phyloP scores from a whole-genome alignment of 129 eudicot species.

The Scalesia atractyloides region DNA sequence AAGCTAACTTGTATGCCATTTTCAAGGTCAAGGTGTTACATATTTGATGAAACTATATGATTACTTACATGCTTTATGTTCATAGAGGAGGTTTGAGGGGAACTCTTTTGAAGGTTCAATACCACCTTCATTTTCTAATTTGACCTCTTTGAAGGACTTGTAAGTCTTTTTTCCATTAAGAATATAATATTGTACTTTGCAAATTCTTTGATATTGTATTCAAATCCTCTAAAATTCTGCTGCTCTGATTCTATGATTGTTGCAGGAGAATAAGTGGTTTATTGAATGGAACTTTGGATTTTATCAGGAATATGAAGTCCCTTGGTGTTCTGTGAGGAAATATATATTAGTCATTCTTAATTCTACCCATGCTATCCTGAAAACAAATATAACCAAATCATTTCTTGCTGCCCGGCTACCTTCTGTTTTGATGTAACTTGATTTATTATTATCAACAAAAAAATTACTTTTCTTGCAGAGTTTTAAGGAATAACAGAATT shows the following conservation, averaged over 20 bases:
- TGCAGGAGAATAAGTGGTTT: slow-evolving; percentile 76
- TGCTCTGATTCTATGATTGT: slow-evolving; percentile 2
- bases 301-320: slow-evolving; percentile 51
- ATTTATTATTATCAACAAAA: too few relatives aligned
- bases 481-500: slow-evolving; percentile 61
- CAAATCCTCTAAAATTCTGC: not conserved
- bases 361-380: not conserved
- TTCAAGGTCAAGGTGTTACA: not conserved
- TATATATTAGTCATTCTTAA: not conserved
- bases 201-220: not conserved
- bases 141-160: slow-evolving; percentile 56
- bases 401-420: too few relatives aligned
- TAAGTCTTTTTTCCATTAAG: slow-evolving; percentile 32
- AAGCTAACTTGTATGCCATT: slow-evolving; percentile 2
- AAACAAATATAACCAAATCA: not conserved
- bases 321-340: slow-evolving; percentile 52
- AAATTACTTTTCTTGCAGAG: slow-evolving; percentile 46
- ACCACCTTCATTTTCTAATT: slow-evolving; percentile 57
- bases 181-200: not conserved
- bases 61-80: not conserved
- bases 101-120: slow-evolving; percentile 77
- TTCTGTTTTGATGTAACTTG: too few relatives aligned
- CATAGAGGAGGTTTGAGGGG: slow-evolving; percentile 74
- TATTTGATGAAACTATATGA: not conserved
- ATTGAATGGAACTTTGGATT: slow-evolving; percentile 64